Evolutionary conservation across 768 basidiomycete species (phyloP).

Genomic region (Trametes gibbosa): DNA sequence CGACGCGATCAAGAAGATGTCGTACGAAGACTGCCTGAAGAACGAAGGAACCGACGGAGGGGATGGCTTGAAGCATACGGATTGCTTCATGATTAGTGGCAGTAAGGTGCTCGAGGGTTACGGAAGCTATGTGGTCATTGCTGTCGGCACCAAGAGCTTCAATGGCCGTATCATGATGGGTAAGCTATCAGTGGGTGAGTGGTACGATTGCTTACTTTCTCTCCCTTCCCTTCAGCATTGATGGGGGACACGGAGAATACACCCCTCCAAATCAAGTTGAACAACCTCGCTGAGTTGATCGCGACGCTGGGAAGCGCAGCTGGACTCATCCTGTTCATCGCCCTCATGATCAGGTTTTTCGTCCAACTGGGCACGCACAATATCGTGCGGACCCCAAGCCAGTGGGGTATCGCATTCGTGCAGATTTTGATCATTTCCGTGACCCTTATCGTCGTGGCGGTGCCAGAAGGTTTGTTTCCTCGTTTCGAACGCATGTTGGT

Average conservation of each 20-base stretch:
- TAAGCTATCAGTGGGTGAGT: slow-evolving; percentile 38
- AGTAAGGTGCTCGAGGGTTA: slow-evolving; percentile 94
- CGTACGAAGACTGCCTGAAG: slow-evolving; percentile 71
- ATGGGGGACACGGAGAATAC: slow-evolving; percentile 86
- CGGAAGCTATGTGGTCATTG: slow-evolving; percentile 88
- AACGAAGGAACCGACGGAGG: slow-evolving; percentile 31
- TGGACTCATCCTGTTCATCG: slow-evolving; percentile 75
- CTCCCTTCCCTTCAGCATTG: slow-evolving; percentile 55
- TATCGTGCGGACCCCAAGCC: slow-evolving; percentile 64
- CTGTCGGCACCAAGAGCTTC: slow-evolving; percentile 90
- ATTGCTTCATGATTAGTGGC: slow-evolving; percentile 91
- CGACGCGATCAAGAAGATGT: slow-evolving; percentile 86
- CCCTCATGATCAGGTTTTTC: slow-evolving; percentile 93
- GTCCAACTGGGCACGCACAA: slow-evolving; percentile 70
- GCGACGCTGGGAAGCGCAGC: slow-evolving; percentile 86
- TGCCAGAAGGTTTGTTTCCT: slow-evolving; percentile 64
- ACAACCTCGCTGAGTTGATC: slow-evolving; percentile 90
- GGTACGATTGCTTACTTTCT: background rate
- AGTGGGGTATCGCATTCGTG: slow-evolving; percentile 89
- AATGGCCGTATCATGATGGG: slow-evolving; percentile 99
- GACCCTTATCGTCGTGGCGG: slow-evolving; percentile 85
- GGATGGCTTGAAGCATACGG: slow-evolving; percentile 49
- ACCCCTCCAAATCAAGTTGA: slow-evolving; percentile 91
- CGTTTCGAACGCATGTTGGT: slow-evolving; percentile 6
- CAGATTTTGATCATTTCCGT: slow-evolving; percentile 94